phyloP scores from a whole-genome alignment of 2,329 filamentous ascomycete species.

The Sclerotinia nivalis region DNA sequence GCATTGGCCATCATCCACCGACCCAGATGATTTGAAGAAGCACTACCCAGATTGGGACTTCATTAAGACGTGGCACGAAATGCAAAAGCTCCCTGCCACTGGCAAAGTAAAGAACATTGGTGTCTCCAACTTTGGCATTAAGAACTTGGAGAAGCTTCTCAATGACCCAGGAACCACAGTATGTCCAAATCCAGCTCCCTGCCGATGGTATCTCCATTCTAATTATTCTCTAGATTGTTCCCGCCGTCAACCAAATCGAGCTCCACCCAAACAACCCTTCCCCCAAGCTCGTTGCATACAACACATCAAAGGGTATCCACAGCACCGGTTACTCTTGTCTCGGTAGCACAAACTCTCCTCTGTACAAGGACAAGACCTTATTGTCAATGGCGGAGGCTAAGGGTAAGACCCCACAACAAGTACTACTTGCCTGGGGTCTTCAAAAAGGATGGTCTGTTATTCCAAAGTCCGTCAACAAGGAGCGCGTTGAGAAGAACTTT shows the following conservation, averaged over 20 bases:
- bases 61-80: constrained; percentile 73
- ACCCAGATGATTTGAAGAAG: constrained; percentile 59
- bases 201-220: constrained; percentile 9
- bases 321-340: constrained; percentile 73
- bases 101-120: constrained; percentile 80
- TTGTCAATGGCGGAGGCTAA: constrained; percentile 63
- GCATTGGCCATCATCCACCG: constrained; percentile 69
- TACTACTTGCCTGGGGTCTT: constrained; percentile 77
- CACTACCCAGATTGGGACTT: constrained; percentile 78
- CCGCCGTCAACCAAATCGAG: constrained; percentile 80
- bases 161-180: constrained; percentile 64
- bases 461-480: constrained; percentile 76
- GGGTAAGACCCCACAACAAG: constrained; percentile 71
- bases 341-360: constrained; percentile 67
- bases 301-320: constrained; percentile 72
- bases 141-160: constrained; percentile 75
- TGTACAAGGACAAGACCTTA: constrained; percentile 66
- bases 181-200: constrained; percentile 24
- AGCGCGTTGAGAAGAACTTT: constrained; percentile 75
- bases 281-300: constrained; percentile 75
- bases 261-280: constrained; percentile 79
- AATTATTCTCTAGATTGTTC: constrained; percentile 47
- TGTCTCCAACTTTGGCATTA: constrained; percentile 83
- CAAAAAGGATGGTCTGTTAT: constrained; percentile 81
- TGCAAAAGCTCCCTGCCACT: constrained; percentile 67